Evolutionary conservation across 257 asterid genomes (phyloP).

Genomic region (Nicotiana obtusifolia): DNA sequence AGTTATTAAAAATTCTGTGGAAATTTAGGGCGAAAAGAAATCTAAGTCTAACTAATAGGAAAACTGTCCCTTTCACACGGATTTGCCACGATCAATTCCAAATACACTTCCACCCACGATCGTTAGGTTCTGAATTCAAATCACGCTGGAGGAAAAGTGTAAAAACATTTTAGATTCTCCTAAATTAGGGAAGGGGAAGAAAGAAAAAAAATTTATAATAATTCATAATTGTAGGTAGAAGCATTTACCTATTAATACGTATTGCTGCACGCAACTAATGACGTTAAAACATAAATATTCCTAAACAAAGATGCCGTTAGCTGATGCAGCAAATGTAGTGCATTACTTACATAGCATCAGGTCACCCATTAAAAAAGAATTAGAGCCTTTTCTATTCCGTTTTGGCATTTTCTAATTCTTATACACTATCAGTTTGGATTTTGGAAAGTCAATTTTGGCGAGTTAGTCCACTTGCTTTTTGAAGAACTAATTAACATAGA

Average conservation of each 20-base stretch:
- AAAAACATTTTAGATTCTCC: no score
- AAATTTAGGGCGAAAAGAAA: no score
- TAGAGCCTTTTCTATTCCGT: not conserved
- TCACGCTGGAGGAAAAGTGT: no score
- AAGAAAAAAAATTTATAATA: no score
- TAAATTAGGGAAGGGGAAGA: no score
- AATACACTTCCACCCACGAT: no score
- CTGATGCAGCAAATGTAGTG: not conserved
- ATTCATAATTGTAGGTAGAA: not conserved
- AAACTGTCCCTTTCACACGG: not conserved
- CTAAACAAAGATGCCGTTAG: not conserved
- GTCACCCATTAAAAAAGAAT: not conserved
- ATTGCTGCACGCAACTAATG: not conserved
- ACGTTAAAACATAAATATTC: not conserved
- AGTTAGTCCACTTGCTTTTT: not conserved
- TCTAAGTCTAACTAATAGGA: not conserved
- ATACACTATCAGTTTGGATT: not conserved
- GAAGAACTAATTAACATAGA: not conserved
- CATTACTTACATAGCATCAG: not conserved
- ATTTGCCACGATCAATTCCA: no score
- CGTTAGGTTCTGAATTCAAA: no score
- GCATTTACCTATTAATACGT: not conserved
- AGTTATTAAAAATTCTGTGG: not conserved
- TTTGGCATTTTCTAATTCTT: not conserved
- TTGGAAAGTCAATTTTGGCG: not conserved